A percentile compares a stretch with the other conserved stretches of the same genome.
Conservation (phyloP, 1,284 basidiomycete species). For the Ustilago shanxiensis region DNA sequence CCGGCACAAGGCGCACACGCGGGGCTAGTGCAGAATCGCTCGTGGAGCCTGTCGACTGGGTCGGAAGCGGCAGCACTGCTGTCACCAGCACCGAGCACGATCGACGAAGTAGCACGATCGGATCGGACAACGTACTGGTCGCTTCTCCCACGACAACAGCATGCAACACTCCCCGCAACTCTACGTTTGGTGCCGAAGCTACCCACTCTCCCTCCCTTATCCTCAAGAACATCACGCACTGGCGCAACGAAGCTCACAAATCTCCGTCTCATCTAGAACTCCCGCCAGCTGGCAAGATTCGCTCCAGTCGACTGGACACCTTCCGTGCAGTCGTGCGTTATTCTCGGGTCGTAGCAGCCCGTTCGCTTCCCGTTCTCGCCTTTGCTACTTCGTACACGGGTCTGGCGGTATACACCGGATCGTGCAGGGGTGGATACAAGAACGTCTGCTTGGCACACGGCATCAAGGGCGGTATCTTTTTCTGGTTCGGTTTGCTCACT, state of each 20-base stretch:
- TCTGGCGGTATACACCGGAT: constrained; percentile 82
- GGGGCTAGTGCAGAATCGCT: constrained; percentile 36
- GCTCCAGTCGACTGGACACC: constrained; percentile 20
- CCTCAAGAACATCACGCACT: constrained; percentile 34
- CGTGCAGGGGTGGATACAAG: constrained; percentile 75
- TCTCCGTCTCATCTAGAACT: neutral
- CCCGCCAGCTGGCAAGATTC: constrained; percentile 3
- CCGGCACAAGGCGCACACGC: neutral
- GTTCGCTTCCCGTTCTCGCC: constrained; percentile 78
- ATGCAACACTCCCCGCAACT: constrained; percentile 53
- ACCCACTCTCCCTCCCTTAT: constrained; percentile 9
- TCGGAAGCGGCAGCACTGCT: constrained; percentile 39
- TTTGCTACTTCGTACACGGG: constrained; percentile 79
- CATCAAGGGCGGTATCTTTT: constrained; percentile 78
- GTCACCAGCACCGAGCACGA: constrained; percentile 17
- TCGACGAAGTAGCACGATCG: neutral
- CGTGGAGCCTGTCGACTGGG: constrained; percentile 31
- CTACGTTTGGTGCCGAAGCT: constrained; percentile 31
- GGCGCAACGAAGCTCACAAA: constrained; percentile 25
- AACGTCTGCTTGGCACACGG: constrained; percentile 91
- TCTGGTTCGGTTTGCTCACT: constrained; percentile 82
- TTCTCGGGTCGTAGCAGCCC: constrained; percentile 72
- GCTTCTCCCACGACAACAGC: constrained; percentile 49
- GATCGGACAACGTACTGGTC: constrained; percentile 11
- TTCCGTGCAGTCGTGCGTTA: constrained; percentile 32